A percentile compares a stretch with the other conserved stretches of the same genome.
These are phyloP conservation scores for Albifimbria verrucaria DNA, from an alignment of 2,329 filamentous ascomycete species.

Conservation along the genomic window DNA sequence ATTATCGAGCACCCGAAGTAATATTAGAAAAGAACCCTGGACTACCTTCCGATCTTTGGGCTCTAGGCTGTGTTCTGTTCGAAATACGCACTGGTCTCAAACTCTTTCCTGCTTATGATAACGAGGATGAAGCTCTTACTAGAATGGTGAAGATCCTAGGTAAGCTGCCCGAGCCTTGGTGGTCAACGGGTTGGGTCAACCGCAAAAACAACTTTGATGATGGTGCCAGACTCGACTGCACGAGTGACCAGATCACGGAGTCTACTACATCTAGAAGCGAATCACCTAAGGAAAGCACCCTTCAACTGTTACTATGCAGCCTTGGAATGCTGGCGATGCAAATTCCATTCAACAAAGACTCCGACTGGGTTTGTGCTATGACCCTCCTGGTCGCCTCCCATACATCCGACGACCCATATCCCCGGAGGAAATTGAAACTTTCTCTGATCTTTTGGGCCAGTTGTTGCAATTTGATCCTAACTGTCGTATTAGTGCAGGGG, in stretches of 20 bases:
- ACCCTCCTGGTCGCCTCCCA: neutral
- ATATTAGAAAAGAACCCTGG: slow-evolving; percentile 17
- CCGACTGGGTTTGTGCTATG: neutral
- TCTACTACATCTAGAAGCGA: neutral
- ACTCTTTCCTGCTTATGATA: slow-evolving; percentile 24
- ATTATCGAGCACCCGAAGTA: slow-evolving; percentile 25
- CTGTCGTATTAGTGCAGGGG: slow-evolving; percentile 10
- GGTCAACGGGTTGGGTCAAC: neutral
- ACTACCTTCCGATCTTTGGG: slow-evolving; percentile 24
- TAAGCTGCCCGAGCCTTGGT: slow-evolving; percentile 22
- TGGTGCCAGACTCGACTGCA: neutral
- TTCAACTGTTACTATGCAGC: too few relatives aligned
- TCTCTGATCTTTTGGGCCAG: slow-evolving; percentile 20
- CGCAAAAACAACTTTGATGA: neutral
- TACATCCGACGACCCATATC: slow-evolving; percentile 1
- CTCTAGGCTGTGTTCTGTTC: slow-evolving; percentile 29
- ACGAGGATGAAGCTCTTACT: slow-evolving; percentile 23
- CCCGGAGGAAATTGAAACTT: slow-evolving; percentile 14
- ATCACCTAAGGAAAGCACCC: too few relatives aligned
- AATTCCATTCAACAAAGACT: slow-evolving; percentile 7
- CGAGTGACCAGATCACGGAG: neutral
- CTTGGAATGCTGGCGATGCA: neutral
- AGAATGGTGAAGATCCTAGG: slow-evolving; percentile 26
- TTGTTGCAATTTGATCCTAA: slow-evolving; percentile 15
- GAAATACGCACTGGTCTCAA: slow-evolving; percentile 26